phyloP scores from a whole-genome alignment of 2,329 filamentous ascomycete species.

The Catunica adiposa region DNA sequence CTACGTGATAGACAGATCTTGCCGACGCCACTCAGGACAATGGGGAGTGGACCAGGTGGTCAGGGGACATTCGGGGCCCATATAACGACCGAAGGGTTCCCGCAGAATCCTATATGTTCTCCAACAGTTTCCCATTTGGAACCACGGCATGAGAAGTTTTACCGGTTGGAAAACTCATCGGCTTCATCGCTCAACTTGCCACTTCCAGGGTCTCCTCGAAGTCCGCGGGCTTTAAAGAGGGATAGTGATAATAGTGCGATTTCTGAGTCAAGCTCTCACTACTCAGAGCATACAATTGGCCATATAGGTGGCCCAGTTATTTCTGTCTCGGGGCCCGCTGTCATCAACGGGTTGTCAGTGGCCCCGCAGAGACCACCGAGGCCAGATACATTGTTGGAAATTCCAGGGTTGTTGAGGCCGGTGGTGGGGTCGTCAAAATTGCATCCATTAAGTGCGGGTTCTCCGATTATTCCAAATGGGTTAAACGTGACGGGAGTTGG shows the following conservation, averaged over 20 bases:
- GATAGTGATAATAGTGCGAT: neutral
- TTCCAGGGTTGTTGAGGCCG: slow-evolving; percentile 6
- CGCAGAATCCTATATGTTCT: slow-evolving; percentile 9
- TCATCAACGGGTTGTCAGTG: neutral
- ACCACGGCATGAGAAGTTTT: slow-evolving; percentile 8
- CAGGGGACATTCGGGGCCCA: slow-evolving; percentile 8
- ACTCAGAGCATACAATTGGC: neutral
- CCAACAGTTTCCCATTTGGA: slow-evolving; percentile 8
- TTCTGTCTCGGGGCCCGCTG: neutral
- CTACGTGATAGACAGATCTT: slow-evolving; percentile 11
- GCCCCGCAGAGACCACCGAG: slow-evolving; percentile 5
- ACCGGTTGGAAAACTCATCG: neutral
- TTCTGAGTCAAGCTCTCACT: neutral
- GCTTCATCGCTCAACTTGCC: neutral
- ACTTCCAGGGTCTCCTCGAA: neutral
- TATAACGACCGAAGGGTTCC: slow-evolving; percentile 3
- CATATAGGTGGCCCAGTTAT: too few relatives aligned
- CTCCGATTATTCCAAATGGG: slow-evolving; percentile 6
- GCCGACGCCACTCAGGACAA: slow-evolving; percentile 10
- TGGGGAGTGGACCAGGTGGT: slow-evolving; percentile 8
- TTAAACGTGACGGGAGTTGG: neutral
- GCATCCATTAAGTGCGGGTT: slow-evolving; percentile 8
- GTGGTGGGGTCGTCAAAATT: slow-evolving; percentile 3
- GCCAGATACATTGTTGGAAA: slow-evolving; percentile 6
- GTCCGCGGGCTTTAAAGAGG: neutral